Evolutionary conservation across 345 rosid genomes (phyloP).

Genomic region (Murraya koenigii): DNA sequence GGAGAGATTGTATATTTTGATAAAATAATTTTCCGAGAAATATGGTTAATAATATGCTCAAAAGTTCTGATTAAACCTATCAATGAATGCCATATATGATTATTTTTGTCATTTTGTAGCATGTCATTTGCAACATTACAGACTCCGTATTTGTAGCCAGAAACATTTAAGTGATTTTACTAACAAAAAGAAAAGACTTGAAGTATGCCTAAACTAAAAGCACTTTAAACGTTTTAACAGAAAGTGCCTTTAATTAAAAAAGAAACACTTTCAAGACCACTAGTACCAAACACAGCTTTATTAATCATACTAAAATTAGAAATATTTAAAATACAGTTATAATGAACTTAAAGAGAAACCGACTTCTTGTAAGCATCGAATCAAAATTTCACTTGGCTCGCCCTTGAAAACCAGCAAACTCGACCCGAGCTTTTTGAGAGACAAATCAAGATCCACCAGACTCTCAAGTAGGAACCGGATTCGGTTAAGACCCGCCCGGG

Average conservation of each 20-base stretch:
- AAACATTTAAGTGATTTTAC: too few relatives aligned
- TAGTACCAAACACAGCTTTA: not conserved
- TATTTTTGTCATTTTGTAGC: not conserved
- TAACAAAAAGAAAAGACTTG: too few relatives aligned
- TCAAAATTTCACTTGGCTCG: constrained; percentile 60
- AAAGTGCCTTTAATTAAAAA: not conserved
- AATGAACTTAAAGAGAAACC: not conserved
- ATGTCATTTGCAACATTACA: not conserved
- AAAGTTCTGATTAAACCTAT: too few relatives aligned
- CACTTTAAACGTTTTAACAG: not conserved
- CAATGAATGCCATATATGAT: not conserved
- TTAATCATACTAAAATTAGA: not conserved
- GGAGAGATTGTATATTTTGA: not conserved
- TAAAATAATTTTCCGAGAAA: not conserved
- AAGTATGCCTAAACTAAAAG: not conserved
- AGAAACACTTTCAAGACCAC: not conserved
- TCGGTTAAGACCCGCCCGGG: constrained; percentile 68
- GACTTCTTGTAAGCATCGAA: constrained; percentile 78
- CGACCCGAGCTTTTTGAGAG: constrained; percentile 62
- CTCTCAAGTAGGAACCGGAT: constrained; percentile 82
- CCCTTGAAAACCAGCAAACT: constrained; percentile 58
- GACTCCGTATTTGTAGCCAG: too few relatives aligned
- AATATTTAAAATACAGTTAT: not conserved
- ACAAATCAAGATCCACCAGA: constrained; percentile 62
- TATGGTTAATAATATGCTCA: not conserved